Conservation (phyloP, 2,329 filamentous ascomycete species). For the Ceratocystiopsis sp. region DNA sequence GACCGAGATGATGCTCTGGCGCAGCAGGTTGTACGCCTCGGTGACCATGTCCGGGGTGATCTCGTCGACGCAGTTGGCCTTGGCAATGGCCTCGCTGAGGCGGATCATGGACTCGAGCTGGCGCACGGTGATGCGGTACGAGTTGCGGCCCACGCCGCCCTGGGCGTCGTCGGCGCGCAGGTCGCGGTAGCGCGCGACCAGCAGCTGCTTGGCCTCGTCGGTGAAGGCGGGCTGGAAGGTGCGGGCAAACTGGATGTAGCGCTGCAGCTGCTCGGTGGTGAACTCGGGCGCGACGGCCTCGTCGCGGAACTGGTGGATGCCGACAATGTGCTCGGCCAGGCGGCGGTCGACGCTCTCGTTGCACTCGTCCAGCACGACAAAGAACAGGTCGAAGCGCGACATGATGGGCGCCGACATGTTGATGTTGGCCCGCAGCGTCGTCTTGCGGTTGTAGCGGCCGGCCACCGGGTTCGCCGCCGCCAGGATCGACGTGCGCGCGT, state of each 20-base stretch:
- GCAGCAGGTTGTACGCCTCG: constrained; percentile 79
- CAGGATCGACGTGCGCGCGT: constrained; percentile 86
- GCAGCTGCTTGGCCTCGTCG: constrained; percentile 63
- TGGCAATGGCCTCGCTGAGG: constrained; percentile 91
- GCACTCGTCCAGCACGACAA: constrained; percentile 92
- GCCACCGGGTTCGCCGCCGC: constrained; percentile 93
- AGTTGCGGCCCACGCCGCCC: constrained; percentile 84
- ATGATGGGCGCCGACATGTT: constrained; percentile 99
- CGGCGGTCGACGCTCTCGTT: constrained; percentile 84
- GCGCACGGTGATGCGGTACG: constrained; percentile 91
- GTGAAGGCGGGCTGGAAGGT: constrained; percentile 92
- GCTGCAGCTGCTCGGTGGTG: constrained; percentile 86
- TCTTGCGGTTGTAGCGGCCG: constrained; percentile 93
- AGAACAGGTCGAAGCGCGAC: constrained; percentile 98
- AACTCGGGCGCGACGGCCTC: constrained; percentile 85
- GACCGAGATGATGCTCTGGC: constrained; percentile 92
- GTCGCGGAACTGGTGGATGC: constrained; percentile 82
- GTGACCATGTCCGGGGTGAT: constrained; percentile 71
- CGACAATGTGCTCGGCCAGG: constrained; percentile 86
- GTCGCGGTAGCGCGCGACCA: constrained; percentile 92
- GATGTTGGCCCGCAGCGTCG: constrained; percentile 82
- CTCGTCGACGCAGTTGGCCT: constrained; percentile 89
- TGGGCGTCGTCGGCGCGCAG: constrained; percentile 84
- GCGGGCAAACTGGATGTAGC: constrained; percentile 89
- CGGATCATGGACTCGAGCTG: constrained; percentile 94